Evolutionary conservation across 2,329 filamentous ascomycete species (phyloP).

Genomic region (Apiospora koreana): DNA sequence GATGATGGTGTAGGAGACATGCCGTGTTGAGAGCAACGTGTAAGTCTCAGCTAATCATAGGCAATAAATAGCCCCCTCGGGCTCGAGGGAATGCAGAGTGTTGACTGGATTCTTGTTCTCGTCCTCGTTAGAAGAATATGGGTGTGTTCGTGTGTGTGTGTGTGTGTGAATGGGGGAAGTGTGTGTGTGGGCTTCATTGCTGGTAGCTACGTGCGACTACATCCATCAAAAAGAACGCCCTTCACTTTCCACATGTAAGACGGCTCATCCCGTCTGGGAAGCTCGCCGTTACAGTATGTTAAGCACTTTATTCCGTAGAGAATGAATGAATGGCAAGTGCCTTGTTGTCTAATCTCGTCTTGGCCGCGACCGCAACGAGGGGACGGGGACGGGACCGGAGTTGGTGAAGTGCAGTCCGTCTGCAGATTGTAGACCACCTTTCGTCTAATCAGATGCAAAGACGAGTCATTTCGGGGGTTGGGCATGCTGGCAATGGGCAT

Average conservation of each 20-base stretch:
- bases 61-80: background rate
- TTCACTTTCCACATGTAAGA: background rate
- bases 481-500: background rate
- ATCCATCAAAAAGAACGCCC: background rate
- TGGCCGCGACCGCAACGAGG: background rate
- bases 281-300: background rate
- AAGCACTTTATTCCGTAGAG: too few relatives aligned
- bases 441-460: constrained; percentile 4
- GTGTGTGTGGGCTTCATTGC: background rate
- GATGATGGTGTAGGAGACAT: background rate
- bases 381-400: background rate
- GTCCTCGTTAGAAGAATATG: background rate
- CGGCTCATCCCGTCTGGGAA: constrained; percentile 9
- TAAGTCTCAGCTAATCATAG: background rate
- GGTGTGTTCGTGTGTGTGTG: background rate
- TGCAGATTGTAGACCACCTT: background rate
- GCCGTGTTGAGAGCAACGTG: background rate
- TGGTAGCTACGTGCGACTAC: background rate
- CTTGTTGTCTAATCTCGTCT: background rate
- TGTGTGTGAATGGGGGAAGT: background rate
- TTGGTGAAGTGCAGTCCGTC: background rate
- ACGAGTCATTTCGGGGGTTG: constrained; percentile 2
- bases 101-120: background rate
- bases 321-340: background rate
- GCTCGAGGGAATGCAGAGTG: background rate